Percentiles rank a stretch among this genome's conserved stretches.
Conservation (phyloP, 2,329 filamentous ascomycete species). For the Xylariaceae sp. region DNA sequence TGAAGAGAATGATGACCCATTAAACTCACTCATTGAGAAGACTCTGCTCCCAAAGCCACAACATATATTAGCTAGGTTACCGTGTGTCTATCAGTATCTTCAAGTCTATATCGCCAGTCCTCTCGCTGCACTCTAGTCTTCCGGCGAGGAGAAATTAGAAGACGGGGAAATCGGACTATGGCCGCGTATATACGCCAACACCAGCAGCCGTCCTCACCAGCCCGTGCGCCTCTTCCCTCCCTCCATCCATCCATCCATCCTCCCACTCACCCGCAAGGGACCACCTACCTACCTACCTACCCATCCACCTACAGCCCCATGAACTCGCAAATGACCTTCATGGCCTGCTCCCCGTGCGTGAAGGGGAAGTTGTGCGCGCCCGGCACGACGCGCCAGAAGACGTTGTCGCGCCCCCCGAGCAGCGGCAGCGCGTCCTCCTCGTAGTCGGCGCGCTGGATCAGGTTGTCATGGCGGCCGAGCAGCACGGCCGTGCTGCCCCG, state of each 20-base stretch:
- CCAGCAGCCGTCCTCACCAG: not conserved
- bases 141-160: too few relatives aligned
- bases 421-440: slow-evolving; percentile 41
- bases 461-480: slow-evolving; percentile 42
- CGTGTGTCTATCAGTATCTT: too few relatives aligned
- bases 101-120: too few relatives aligned
- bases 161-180: too few relatives aligned
- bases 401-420: slow-evolving; percentile 39
- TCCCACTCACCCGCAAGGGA: not conserved
- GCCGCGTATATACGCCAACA: too few relatives aligned
- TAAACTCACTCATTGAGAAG: too few relatives aligned
- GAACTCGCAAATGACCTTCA: slow-evolving; percentile 39
- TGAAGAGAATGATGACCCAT: too few relatives aligned
- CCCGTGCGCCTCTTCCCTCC: too few relatives aligned
- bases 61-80: too few relatives aligned
- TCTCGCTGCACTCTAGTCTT: too few relatives aligned
- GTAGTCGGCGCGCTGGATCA: slow-evolving; percentile 46
- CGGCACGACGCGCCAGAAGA: slow-evolving; percentile 43
- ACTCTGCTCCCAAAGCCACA: too few relatives aligned
- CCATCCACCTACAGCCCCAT: slow-evolving; percentile 32
- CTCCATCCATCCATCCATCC: not conserved
- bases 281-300: not conserved
- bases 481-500: slow-evolving; percentile 42
- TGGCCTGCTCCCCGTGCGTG: slow-evolving; percentile 38
- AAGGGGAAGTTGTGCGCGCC: slow-evolving; percentile 58